Evolutionary conservation across 1,139 yeast genomes (phyloP), one percentile per base, ranked within the genome.

Genomic region (Taiozyma sp.): DNA sequence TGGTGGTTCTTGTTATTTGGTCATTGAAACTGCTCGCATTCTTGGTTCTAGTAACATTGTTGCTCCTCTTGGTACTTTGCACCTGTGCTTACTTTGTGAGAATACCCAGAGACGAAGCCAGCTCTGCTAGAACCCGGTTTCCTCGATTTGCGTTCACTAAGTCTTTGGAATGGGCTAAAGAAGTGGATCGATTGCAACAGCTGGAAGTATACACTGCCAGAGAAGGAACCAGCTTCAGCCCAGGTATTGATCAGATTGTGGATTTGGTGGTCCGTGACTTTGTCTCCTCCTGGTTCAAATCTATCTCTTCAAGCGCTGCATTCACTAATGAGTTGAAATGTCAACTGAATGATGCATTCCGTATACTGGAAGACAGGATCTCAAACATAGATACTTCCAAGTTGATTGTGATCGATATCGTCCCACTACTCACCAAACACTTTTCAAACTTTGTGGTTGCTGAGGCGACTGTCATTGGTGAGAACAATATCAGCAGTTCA

Each of bases 391-490:
- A 88, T 60, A 68, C 80, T 48, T 75, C 90, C 0, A 76, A 75
- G 45, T 61, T 88, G 35, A 55, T 86, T 3, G 83, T 88, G 1
- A 68, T 81, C 19, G 76, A 75, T 45, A 47, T 88, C 0, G 52
- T 88, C 6, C 97, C 97, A 0, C 62, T 83, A 1, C 26, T 89
- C 2, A 83, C 88, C 2, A 80, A 77, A 19, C 96, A 90, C 63
- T 77, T 85, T 53, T 68, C 72, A 8, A 19, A 73, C 11, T 87
- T 76, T 61, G 68, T 76, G 3, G 61, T 64, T 7, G 88, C 95
- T 0, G 83, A 79, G 49, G 80, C 76, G 19, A 50, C 67, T 0
- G 74, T 76, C 0, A 63, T 61, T 24, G 61, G 64, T 13, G 62
- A 60, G 42, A 56, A 57, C 32, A 62, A 54, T 39, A 54, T 69